Percentiles rank a stretch among this genome's conserved stretches.
Conservation (phyloP, 2,329 filamentous ascomycete species). For the Fusarium pseudonygamai region DNA sequence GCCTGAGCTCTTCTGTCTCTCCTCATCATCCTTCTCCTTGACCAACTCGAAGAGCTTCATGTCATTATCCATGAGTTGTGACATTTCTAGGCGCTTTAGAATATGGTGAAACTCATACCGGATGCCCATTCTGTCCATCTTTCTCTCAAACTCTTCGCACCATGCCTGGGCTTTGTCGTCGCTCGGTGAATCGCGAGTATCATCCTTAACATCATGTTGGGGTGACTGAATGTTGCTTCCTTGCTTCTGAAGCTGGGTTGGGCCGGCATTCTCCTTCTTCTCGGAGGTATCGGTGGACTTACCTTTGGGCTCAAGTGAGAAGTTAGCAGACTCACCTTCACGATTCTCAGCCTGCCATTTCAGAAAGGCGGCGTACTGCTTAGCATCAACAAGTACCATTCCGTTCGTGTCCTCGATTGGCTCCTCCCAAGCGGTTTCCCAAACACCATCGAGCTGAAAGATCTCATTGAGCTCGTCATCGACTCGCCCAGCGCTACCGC, state of each 20-base stretch:
- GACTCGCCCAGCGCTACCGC: fast-evolving
- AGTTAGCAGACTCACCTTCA: not conserved
- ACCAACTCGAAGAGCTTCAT: not conserved
- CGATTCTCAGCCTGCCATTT: not conserved
- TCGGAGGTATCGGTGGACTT: not conserved
- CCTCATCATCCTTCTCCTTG: not conserved
- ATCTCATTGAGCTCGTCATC: not conserved
- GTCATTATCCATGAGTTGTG: not conserved
- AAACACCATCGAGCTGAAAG: not conserved
- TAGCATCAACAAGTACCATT: not conserved
- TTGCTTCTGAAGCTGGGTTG: not conserved
- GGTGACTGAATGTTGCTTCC: not conserved
- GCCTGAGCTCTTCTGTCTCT: not conserved
- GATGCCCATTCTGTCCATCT: not conserved
- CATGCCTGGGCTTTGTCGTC: not conserved
- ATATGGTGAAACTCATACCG: not conserved
- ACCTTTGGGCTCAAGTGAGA: not conserved
- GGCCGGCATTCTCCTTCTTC: fast-evolving
- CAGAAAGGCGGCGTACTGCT: not conserved
- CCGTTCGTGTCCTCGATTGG: not conserved
- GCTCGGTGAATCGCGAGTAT: not conserved
- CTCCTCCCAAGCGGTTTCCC: not conserved
- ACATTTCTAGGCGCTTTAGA: not conserved
- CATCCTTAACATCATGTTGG: not conserved
- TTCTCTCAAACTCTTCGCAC: not conserved